A percentile compares a stretch with the other conserved stretches of the same genome.
phyloP scores from a whole-genome alignment of 2,329 filamentous ascomycete genomes.

The Allantophomopsis lycopodina region DNA sequence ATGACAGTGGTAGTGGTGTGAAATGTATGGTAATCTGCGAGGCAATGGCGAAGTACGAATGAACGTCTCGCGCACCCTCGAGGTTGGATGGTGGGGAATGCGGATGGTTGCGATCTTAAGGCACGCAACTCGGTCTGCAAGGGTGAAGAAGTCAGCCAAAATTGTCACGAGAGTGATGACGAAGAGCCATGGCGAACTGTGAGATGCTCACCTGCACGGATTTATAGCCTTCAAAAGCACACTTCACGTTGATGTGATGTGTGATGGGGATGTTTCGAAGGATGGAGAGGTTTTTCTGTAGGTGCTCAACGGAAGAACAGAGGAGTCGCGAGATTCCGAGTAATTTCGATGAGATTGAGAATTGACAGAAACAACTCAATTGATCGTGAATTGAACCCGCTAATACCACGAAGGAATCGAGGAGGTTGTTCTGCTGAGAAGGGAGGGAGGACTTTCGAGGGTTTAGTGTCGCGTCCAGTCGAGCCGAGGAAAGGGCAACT shows the following conservation, averaged over 20 bases:
- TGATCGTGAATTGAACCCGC: neutral
- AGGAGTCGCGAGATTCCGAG: neutral
- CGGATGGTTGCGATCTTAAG: conserved; percentile 15
- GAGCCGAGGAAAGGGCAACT: too few species aligned
- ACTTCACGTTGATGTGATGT: neutral
- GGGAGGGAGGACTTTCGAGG: too few species aligned
- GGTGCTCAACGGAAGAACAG: neutral
- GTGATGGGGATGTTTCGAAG: neutral
- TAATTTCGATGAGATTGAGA: neutral
- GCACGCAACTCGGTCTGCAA: conserved; percentile 18
- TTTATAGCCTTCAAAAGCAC: neutral
- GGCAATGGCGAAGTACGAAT: conserved; percentile 20
- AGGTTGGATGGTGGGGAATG: conserved; percentile 12
- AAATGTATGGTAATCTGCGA: conserved; percentile 8
- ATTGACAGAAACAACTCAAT: neutral
- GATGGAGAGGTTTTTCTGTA: neutral
- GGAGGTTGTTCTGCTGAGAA: too few species aligned
- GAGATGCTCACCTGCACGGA: neutral
- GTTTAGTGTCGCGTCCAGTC: too few species aligned
- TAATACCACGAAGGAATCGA: neutral
- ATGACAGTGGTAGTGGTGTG: conserved; percentile 6
- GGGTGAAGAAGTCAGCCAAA: conserved; percentile 14
- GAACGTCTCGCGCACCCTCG: conserved; percentile 20
- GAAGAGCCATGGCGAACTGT: neutral
- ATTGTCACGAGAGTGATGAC: neutral